A percentile compares a stretch with the other conserved stretches of the same genome.
Evolutionary conservation across 2,329 filamentous ascomycete genomes (phyloP).

Genomic region (Paecilomyces sp.): DNA sequence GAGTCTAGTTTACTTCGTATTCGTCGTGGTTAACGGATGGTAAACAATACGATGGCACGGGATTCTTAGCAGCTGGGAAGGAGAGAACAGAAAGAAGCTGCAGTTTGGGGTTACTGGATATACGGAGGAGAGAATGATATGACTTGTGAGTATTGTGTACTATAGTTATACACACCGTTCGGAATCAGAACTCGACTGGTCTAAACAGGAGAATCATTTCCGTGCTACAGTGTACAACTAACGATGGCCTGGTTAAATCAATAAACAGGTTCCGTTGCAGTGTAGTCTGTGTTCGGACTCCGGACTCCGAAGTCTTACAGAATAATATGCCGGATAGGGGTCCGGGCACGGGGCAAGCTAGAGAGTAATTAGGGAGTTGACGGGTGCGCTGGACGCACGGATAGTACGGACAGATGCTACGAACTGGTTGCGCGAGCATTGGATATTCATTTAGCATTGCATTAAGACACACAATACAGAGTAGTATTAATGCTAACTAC

Average conservation of each 20-base stretch:
- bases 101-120: too few relatives aligned
- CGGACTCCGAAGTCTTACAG: not conserved
- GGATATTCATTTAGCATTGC: too few relatives aligned
- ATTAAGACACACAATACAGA: too few relatives aligned
- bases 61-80: too few relatives aligned
- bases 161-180: too few relatives aligned
- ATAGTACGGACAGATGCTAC: not conserved
- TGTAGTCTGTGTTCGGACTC: not conserved
- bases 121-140: too few relatives aligned
- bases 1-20: not conserved
- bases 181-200: too few relatives aligned
- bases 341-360: not conserved
- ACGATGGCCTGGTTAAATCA: not conserved
- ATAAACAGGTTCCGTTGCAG: not conserved
- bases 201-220: not conserved
- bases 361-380: not conserved
- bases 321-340: not conserved
- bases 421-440: not conserved
- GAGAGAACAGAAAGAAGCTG: too few relatives aligned
- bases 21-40: too few relatives aligned
- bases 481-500: too few relatives aligned
- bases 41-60: too few relatives aligned
- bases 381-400: not conserved
- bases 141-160: too few relatives aligned
- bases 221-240: not conserved